These are phyloP conservation scores for Massariosphaeria phaeospora DNA, from an alignment of 495 filamentous ascomycete species.

Conservation along the genomic window DNA sequence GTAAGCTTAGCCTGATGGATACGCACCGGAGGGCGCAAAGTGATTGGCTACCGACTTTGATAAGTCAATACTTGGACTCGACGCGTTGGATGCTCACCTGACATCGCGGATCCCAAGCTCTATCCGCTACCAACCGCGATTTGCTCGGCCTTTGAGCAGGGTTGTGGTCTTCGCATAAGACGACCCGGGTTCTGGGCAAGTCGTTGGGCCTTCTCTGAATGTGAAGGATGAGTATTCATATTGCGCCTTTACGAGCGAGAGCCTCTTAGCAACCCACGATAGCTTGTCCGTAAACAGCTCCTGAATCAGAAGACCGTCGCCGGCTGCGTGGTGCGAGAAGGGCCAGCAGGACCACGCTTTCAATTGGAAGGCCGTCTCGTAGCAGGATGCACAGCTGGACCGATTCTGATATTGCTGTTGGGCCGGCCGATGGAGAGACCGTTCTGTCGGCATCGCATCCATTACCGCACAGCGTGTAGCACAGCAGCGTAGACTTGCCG, in stretches of 20 bases:
- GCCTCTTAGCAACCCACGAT: slow-evolving; percentile 5
- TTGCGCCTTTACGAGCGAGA: background rate
- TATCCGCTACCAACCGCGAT: slow-evolving; percentile 27
- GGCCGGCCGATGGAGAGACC: background rate
- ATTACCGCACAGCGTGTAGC: slow-evolving; percentile 3
- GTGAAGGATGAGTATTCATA: slow-evolving; percentile 3
- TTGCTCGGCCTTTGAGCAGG: slow-evolving; percentile 1
- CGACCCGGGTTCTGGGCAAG: background rate
- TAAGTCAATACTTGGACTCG: slow-evolving; percentile 30
- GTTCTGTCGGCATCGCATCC: slow-evolving; percentile 3
- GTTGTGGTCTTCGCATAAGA: background rate
- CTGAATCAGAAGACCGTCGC: slow-evolving; percentile 15
- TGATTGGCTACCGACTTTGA: slow-evolving; percentile 31
- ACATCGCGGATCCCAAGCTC: slow-evolving; percentile 27
- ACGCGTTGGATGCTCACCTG: slow-evolving; percentile 28
- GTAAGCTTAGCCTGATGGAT: too few relatives aligned
- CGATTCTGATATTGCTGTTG: slow-evolving; percentile 14
- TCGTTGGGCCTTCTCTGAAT: slow-evolving; percentile 7
- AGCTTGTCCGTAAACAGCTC: background rate
- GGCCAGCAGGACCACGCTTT: background rate
- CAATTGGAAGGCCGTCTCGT: slow-evolving; percentile 5
- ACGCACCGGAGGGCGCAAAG: too few relatives aligned
- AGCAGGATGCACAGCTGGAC: slow-evolving; percentile 17
- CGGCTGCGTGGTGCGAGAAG: slow-evolving; percentile 5
- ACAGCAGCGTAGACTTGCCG: slow-evolving; percentile 6